Evolutionary conservation across 176 grass and related monocot genomes (phyloP).

Genomic region (Sorghum bicolor): Sorghum_bicolor_NCBIv3 NC_012870.2:67025001-67025500

Average conservation of each 20-base stretch:
- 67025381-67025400: background rate
- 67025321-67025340: background rate
- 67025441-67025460: background rate
- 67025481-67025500: background rate
- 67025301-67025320: background rate
- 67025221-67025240: slow-evolving; percentile 22
- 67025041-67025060: slow-evolving; percentile 56
- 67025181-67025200: slow-evolving; percentile 51
- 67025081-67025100: slow-evolving; percentile 88
- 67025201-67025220: slow-evolving; percentile 51
- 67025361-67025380: background rate
- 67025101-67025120: slow-evolving; percentile 68
- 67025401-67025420: background rate
- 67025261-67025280: background rate
- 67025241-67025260: slow-evolving; percentile 4
- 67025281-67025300: background rate
- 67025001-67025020: slow-evolving; percentile 83
- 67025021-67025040: slow-evolving; percentile 58
- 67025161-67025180: slow-evolving; percentile 80
- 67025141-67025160: slow-evolving; percentile 57
- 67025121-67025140: slow-evolving; percentile 80
- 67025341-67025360: background rate
- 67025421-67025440: background rate
- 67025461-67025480: background rate
- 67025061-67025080: slow-evolving; percentile 95